These are phyloP conservation scores for Talaromyces islandicus DNA, from an alignment of 2,329 filamentous ascomycete species.

Conservation along the genomic window DNA sequence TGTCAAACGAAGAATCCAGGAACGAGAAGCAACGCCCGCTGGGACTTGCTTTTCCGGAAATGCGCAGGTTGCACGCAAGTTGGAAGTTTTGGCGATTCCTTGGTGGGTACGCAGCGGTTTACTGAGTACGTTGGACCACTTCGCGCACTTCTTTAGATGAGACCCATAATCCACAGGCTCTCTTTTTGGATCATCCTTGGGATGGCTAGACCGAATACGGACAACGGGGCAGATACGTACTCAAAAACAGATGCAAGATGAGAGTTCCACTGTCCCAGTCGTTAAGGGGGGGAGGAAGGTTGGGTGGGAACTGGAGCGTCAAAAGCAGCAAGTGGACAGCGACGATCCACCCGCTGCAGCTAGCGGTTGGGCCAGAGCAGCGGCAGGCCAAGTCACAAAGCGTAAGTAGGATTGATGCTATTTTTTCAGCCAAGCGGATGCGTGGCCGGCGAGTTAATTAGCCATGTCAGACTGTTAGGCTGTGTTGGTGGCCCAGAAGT, in stretches of 20 bases:
- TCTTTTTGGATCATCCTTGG: neutral
- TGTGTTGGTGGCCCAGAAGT: neutral
- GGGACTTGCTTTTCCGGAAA: neutral
- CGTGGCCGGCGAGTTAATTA: neutral
- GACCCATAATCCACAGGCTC: neutral
- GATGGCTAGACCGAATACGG: neutral
- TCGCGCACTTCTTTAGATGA: neutral
- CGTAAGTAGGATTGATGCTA: neutral
- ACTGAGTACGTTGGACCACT: neutral
- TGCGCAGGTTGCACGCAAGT: neutral
- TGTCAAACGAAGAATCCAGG: neutral
- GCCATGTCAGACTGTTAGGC: neutral
- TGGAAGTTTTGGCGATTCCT: neutral
- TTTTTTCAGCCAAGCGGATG: constrained; percentile 1
- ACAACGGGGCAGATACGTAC: neutral
- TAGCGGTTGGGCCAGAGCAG: neutral
- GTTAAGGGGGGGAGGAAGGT: neutral
- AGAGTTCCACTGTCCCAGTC: neutral
- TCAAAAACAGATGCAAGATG: neutral
- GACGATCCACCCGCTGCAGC: neutral
- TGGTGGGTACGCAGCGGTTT: neutral
- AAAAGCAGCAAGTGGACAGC: neutral
- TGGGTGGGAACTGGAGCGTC: neutral
- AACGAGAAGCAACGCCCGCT: neutral
- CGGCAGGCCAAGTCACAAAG: neutral